phyloP scores from a whole-genome alignment of 116 monocot genomes.

The Papilionanthe hybrid region DNA sequence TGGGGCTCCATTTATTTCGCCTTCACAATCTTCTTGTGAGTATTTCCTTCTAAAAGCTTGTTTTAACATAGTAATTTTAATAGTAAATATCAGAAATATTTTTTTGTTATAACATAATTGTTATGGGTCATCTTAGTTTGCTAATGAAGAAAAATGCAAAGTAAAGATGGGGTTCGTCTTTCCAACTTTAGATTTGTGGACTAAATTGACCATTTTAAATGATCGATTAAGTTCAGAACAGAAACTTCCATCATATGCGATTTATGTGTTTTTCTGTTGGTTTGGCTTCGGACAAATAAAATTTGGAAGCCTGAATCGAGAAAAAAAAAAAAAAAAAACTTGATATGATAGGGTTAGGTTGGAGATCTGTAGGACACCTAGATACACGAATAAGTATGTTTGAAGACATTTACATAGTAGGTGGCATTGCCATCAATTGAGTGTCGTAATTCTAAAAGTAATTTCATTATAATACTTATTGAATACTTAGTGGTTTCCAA shows the following conservation, averaged over 20 bases:
- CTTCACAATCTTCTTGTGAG: constrained; percentile 70
- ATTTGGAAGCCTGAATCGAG: neutral
- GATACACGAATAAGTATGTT: too few species aligned
- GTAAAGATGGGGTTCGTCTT: neutral
- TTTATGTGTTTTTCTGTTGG: neutral
- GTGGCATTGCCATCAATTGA: too few species aligned
- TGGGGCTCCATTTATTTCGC: constrained; percentile 21
- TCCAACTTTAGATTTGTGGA: neutral
- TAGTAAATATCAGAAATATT: neutral
- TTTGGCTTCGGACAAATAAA: neutral
- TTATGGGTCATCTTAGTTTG: neutral
- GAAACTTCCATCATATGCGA: neutral
- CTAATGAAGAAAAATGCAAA: neutral
- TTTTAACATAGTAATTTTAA: neutral
- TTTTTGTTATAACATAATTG: constrained; percentile 3
- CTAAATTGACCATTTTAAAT: neutral
- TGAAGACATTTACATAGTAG: too few species aligned
- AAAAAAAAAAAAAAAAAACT: too few species aligned
- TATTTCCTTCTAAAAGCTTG: constrained; percentile 13
- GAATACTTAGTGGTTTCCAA: too few species aligned
- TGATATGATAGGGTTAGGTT: too few species aligned
- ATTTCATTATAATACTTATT: too few species aligned
- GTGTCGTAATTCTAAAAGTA: too few species aligned
- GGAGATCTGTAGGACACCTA: too few species aligned
- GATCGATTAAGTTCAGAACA: neutral